Evolutionary conservation across 2,329 filamentous ascomycete species (phyloP).

Genomic region (Ramularia collo-cygni): DNA sequence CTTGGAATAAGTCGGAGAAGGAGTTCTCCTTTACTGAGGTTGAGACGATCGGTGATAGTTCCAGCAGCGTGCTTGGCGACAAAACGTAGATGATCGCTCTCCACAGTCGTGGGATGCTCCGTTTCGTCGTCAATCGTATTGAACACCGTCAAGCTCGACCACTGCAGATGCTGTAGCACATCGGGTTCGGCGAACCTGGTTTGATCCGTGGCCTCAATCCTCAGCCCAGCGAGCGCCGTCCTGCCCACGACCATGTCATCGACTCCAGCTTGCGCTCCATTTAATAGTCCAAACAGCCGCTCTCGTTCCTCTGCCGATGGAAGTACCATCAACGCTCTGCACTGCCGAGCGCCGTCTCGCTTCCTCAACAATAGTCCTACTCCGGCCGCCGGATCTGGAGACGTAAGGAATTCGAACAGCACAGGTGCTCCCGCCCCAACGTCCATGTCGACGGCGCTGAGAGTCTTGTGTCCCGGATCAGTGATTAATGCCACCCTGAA

Average conservation of each 20-base stretch:
- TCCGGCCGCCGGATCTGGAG: slow-evolving; percentile 52
- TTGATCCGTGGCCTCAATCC: slow-evolving; percentile 53
- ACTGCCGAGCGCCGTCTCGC: slow-evolving; percentile 57
- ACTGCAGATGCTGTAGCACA: slow-evolving; percentile 43
- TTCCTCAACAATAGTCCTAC: slow-evolving; percentile 66
- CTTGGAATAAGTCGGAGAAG: slow-evolving; percentile 35
- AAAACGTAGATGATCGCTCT: slow-evolving; percentile 69
- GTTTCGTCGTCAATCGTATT: slow-evolving; percentile 56
- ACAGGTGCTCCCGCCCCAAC: slow-evolving; percentile 61
- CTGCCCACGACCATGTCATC: slow-evolving; percentile 67
- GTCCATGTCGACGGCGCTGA: slow-evolving; percentile 68
- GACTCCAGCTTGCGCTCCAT: slow-evolving; percentile 60
- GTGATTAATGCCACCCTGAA: slow-evolving; percentile 75
- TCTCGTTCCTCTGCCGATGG: slow-evolving; percentile 63
- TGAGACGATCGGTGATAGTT: slow-evolving; percentile 75
- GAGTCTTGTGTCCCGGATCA: slow-evolving; percentile 65
- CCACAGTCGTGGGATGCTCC: slow-evolving; percentile 51
- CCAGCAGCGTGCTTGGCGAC: slow-evolving; percentile 67
- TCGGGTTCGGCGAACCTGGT: slow-evolving; percentile 34
- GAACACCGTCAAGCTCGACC: slow-evolving; percentile 64
- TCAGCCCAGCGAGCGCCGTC: slow-evolving; percentile 58
- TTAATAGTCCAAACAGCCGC: slow-evolving; percentile 64
- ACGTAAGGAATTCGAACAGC: slow-evolving; percentile 65
- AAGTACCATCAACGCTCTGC: slow-evolving; percentile 72
- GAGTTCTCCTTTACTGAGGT: slow-evolving; percentile 53